Evolutionary conservation across 768 basidiomycete species (phyloP), one percentile per base, ranked within the genome.

Genomic region (Collybiopsis confluens): DNA sequence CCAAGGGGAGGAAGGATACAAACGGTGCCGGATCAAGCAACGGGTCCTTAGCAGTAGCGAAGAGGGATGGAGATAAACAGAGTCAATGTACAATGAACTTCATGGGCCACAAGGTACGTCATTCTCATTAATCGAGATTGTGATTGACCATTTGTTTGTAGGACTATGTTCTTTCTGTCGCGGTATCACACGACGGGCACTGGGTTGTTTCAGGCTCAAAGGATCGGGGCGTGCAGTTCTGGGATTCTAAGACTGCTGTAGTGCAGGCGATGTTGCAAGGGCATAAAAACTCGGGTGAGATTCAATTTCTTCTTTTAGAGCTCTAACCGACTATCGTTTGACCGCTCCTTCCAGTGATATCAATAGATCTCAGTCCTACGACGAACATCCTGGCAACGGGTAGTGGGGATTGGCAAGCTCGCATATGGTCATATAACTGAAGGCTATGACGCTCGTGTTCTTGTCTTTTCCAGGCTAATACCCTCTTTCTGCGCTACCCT

Each of bases 191-290:
- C 58, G 95, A 98, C 68, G 92, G 91, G 3, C 84, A 90, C 59
- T 82, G 93, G 90, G 88, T 98, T 60, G 95, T 97, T 10, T 94
- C 92, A 10, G 96, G 97, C 1, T 80, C 79, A 3, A 98, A 98
- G 72, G 97, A 99, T 67, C 88, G 97, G 11, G 89, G 92, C 0
- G 94, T 99, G 52, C 92, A 95, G 67, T 93, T 96, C 66, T 92
- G 90, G 86, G 91, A 95, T 65, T 83, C 90, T 49, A 77, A 81
- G 58, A 79, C 78, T 11, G 79, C 77, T 27, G 80, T 84, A 38
- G 87, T 93, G 62, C 95, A 98, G 68, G 88, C 91, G 63, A 92
- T 96, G 88, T 75, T 99, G 28, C 95, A 98, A 66, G 79, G 80
- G 2, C 80, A 82, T 61, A 81, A 79, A 63, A 80, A 82, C 56